Conservation (phyloP, 106 monocot species). For the Dactylorhiza incarnata region DNA sequence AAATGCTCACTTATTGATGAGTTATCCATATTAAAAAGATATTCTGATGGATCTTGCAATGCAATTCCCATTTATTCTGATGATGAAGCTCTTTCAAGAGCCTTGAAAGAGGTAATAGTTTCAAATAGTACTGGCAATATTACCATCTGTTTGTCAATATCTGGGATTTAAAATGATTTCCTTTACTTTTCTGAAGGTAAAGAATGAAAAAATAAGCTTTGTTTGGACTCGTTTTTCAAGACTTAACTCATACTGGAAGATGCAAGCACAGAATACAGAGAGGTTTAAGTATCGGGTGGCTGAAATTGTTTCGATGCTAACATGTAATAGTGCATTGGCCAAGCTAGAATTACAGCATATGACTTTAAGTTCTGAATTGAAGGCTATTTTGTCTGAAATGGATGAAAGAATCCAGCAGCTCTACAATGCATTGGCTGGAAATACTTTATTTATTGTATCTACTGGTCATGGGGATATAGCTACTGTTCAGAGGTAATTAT, state of each 20-base stretch:
- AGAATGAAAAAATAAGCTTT: conserved; percentile 71
- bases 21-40: conserved; percentile 55
- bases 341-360: conserved; percentile 14
- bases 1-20: conserved; percentile 83
- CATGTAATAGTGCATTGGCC: conserved; percentile 37
- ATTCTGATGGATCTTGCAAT: conserved; percentile 86
- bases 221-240: conserved; percentile 82
- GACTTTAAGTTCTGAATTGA: conserved; percentile 39
- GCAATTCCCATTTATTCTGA: conserved; percentile 71
- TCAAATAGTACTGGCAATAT: background rate
- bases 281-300: conserved; percentile 48
- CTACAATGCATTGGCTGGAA: conserved; percentile 56
- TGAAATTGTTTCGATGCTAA: conserved; percentile 47
- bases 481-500: conserved; percentile 69
- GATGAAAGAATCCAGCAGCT: conserved; percentile 58
- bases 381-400: conserved; percentile 34
- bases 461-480: conserved; percentile 93
- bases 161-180: background rate
- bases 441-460: conserved; percentile 72
- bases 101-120: conserved; percentile 65
- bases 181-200: conserved; percentile 45
- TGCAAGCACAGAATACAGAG: conserved; percentile 46
- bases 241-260: conserved; percentile 55
- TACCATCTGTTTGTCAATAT: background rate
- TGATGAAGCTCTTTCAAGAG: conserved; percentile 73